A percentile compares a stretch with the other conserved stretches of the same genome.
These are phyloP conservation scores for Cryptococcus jaspeensis DNA, from an alignment of 1,284 basidiomycete species.

Conservation along the genomic window DNA sequence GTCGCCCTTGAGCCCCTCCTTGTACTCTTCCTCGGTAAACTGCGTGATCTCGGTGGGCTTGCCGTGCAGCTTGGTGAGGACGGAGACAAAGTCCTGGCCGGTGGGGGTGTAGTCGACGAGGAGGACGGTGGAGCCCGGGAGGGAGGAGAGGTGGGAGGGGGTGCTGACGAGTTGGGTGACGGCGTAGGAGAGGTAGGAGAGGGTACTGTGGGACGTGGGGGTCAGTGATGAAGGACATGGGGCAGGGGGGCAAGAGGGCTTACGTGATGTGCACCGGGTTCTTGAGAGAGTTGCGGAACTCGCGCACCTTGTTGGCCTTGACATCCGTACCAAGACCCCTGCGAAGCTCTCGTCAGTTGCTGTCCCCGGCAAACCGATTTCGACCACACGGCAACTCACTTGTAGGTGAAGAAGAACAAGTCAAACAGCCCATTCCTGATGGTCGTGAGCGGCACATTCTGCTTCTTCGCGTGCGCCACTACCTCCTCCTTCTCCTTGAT, in stretches of 20 bases:
- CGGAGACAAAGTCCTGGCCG: constrained; percentile 8
- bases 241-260: neutral
- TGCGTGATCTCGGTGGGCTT: constrained; percentile 1
- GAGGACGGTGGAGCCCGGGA: neutral
- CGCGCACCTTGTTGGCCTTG: constrained; percentile 4
- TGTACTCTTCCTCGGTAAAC: constrained; percentile 3
- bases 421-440: constrained; percentile 14
- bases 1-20: neutral
- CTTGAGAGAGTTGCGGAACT: constrained; percentile 8
- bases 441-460: constrained; percentile 11
- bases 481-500: constrained; percentile 14
- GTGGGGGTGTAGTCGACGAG: constrained; percentile 8
- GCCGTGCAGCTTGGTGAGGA: constrained; percentile 9
- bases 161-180: constrained; percentile 6
- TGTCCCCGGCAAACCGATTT: neutral
- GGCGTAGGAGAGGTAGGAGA: constrained; percentile 11
- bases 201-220: neutral
- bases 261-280: constrained; percentile 10
- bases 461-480: constrained; percentile 7
- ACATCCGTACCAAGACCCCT: constrained; percentile 9
- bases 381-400: constrained; percentile 2
- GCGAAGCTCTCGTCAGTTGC: neutral
- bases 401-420: constrained; percentile 7
- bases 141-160: neutral
- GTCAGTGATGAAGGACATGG: too few relatives aligned